These are phyloP conservation scores for Lupinus albus DNA, from an alignment of 306 rosid genomes.

Conservation along the genomic window DNA sequence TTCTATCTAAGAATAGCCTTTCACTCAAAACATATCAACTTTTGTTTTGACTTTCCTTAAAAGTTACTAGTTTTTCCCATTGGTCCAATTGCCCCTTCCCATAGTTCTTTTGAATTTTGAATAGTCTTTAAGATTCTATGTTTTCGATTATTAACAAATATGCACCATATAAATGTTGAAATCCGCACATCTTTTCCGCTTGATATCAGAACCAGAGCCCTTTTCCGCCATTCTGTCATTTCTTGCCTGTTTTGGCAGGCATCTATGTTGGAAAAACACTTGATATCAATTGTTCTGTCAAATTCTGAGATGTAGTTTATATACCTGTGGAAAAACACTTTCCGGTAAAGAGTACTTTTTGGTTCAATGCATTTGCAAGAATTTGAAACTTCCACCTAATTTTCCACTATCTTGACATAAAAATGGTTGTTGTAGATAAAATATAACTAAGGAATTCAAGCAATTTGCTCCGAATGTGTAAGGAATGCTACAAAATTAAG, in stretches of 20 bases:
- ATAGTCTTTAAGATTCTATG: not conserved
- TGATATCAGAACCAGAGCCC: no score
- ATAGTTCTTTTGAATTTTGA: not conserved
- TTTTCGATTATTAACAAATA: not conserved
- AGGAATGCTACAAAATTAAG: not conserved
- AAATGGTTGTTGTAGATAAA: not conserved
- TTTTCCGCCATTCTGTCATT: no score
- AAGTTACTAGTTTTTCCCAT: not conserved
- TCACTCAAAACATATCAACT: not conserved
- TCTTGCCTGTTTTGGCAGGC: no score
- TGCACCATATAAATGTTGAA: not conserved
- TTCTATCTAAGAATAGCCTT: not conserved
- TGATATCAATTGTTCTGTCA: no score
- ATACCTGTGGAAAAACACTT: not conserved
- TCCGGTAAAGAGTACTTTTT: not conserved
- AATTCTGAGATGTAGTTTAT: no score
- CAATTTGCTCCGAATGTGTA: not conserved
- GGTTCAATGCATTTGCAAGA: not conserved
- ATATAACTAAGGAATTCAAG: not conserved
- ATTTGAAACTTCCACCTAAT: not conserved
- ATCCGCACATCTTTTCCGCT: no score
- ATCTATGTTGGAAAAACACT: no score
- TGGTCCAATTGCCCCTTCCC: not conserved
- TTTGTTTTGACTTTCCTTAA: not conserved
- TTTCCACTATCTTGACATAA: not conserved